Evolutionary conservation across 1,139 yeast species (phyloP), one percentile per base, ranked within the genome.

Genomic region (Debaryomycetaceae sp.): DNA sequence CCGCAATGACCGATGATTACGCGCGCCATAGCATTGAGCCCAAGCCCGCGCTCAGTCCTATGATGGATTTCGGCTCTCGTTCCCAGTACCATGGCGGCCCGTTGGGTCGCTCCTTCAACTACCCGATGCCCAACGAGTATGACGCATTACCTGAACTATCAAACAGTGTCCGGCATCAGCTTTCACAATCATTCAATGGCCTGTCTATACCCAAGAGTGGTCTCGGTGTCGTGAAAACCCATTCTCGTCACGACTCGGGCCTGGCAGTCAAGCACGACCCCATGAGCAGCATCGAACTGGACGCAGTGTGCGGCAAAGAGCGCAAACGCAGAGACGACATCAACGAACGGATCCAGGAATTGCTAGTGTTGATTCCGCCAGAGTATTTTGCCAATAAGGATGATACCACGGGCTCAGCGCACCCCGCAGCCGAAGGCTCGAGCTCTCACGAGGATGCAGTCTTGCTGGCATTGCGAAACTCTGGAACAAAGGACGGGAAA

Each of bases 261-360:
- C n/a, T n/a, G n/a, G n/a, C n/a, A n/a, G n/a, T n/a, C n/a, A n/a
- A n/a, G n/a, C n/a, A n/a, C n/a, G n/a, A n/a, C n/a, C n/a, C n/a
- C n/a, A n/a, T n/a, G n/a, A n/a, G 20, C 20, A 18, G 20, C 20
- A 18, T 18, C 15, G 60, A 55, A 22, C 59, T 55, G 18, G 59
- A 53, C 22, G 62, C 55, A 22, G 62, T 54, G 19, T 61, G 54
- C 27, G 74, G 56, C 29, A 69, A 54, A 41, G 79, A 51, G 54
- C 58, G 92, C 12, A 75, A 83, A 39, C 69, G 95, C 35, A 64
- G 94, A 35, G 97, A 86, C 50, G 83, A 81, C 44, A 82, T 87
- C 51, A 86, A 86, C 47, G 95, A 85, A 30, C 77, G 78, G 45
- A 87, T 87, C 33, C 92, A 81, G 43, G 95, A 86, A 43, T 62